Percentiles rank a stretch among this genome's conserved stretches.
These are phyloP conservation scores for Lactarius akahatsu DNA, from an alignment of 768 basidiomycete species.

Conservation along the genomic window DNA sequence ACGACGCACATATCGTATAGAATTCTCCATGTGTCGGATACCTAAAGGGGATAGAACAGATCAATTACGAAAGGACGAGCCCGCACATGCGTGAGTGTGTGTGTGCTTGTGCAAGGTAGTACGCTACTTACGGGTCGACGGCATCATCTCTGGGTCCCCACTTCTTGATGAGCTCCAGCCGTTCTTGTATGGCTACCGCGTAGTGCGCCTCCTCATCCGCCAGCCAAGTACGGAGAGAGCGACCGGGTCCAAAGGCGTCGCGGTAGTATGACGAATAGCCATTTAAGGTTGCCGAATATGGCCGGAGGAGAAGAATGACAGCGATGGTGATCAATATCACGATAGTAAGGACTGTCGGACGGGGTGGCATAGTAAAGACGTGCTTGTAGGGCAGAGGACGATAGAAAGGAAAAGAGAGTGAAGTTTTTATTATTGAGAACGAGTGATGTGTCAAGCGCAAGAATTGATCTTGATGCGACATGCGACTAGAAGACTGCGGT, in stretches of 20 bases:
- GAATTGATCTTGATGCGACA: no score
- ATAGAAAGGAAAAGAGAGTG: neutral
- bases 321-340: neutral
- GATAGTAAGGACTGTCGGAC: neutral
- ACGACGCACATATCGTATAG: neutral
- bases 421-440: neutral
- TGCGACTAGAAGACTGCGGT: no score
- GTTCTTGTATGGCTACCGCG: neutral
- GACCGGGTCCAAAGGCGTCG: neutral
- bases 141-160: constrained; percentile 10
- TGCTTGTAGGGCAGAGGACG: no score
- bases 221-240: constrained; percentile 11
- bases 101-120: no score
- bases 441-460: neutral
- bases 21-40: constrained; percentile 3
- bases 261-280: constrained; percentile 9
- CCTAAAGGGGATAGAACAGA: neutral
- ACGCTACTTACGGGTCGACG: constrained; percentile 5
- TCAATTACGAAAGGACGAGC: neutral
- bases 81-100: no score
- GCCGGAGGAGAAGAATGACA: neutral
- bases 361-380: constrained; percentile 1
- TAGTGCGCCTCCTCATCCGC: constrained; percentile 15
- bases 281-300: neutral
- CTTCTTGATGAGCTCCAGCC: constrained; percentile 16